Evolutionary conservation across 2,329 filamentous ascomycete genomes (phyloP).

Genomic region (Diplocarpon rosae): DNA sequence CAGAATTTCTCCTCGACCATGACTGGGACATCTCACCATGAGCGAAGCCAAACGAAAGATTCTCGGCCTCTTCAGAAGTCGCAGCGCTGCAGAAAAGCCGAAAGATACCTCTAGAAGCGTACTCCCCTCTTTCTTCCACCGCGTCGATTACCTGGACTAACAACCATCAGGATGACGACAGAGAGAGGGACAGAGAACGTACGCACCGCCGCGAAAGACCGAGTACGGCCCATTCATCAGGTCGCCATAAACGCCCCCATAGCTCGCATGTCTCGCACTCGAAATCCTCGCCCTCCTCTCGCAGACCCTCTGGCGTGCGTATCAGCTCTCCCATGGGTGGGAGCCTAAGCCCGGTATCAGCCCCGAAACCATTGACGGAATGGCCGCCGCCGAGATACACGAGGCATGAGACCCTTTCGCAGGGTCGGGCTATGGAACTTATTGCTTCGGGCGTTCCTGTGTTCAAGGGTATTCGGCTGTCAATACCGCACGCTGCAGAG

Average conservation of each 20-base stretch:
- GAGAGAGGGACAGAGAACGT: constrained; percentile 5
- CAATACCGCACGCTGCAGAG: constrained; percentile 42
- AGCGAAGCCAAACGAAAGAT: constrained; percentile 22
- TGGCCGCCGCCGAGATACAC: constrained; percentile 47
- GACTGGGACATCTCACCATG: constrained; percentile 13
- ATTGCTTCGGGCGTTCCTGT: constrained; percentile 47
- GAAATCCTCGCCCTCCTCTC: not conserved
- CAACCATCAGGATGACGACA: constrained; percentile 1
- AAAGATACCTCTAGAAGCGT: constrained; percentile 28
- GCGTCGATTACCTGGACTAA: not conserved
- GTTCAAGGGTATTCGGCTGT: constrained; percentile 42
- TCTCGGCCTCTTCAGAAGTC: constrained; percentile 36
- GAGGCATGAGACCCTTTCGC: constrained; percentile 38
- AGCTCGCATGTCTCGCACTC: constrained; percentile 1
- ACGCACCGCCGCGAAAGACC: constrained; percentile 26
- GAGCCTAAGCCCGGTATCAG: constrained; percentile 4
- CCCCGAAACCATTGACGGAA: constrained; percentile 32
- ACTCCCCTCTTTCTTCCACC: not conserved
- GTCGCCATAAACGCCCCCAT: constrained; percentile 1
- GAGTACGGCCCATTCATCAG: constrained; percentile 15
- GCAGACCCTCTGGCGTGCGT: not conserved
- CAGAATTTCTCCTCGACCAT: not conserved
- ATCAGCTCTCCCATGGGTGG: not conserved
- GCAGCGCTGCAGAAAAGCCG: constrained; percentile 32
- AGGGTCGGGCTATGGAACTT: constrained; percentile 44